phyloP scores from a whole-genome alignment of 306 rosid species.

The Castanopsis chinensis region DNA sequence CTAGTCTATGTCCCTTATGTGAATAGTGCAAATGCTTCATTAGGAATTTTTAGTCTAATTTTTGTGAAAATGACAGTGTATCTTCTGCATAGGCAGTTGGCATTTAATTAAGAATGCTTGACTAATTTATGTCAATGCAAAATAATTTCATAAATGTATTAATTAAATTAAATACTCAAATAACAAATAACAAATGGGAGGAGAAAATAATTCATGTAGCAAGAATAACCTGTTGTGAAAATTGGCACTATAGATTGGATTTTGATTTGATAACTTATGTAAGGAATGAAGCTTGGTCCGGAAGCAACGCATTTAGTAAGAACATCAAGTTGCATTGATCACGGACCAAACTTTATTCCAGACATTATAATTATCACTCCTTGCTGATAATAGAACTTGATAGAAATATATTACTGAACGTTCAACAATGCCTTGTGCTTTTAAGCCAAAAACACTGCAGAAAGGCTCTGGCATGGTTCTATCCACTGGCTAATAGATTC shows the following conservation, averaged over 20 bases:
- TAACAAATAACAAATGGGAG: background rate
- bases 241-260: background rate
- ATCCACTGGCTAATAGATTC: background rate
- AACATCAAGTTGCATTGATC: background rate
- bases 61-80: too few species aligned
- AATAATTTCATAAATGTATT: background rate
- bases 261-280: background rate
- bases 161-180: background rate
- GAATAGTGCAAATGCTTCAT: background rate
- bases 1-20: background rate
- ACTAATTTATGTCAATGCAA: background rate
- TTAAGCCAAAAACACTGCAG: background rate
- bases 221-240: background rate
- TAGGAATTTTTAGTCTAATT: background rate
- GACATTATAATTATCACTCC: background rate
- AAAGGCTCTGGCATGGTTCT: background rate
- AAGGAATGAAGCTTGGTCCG: conserved; percentile 8
- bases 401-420: background rate
- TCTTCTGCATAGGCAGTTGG: background rate
- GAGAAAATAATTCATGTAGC: background rate
- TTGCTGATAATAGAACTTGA: background rate
- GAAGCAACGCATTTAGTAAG: background rate
- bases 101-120: background rate
- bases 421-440: background rate
- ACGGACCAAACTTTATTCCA: conserved; percentile 2